Evolutionary conservation across 2,329 filamentous ascomycete species (phyloP), one percentile per base, ranked within the genome.

Genomic region (Fusarium sp.): DNA sequence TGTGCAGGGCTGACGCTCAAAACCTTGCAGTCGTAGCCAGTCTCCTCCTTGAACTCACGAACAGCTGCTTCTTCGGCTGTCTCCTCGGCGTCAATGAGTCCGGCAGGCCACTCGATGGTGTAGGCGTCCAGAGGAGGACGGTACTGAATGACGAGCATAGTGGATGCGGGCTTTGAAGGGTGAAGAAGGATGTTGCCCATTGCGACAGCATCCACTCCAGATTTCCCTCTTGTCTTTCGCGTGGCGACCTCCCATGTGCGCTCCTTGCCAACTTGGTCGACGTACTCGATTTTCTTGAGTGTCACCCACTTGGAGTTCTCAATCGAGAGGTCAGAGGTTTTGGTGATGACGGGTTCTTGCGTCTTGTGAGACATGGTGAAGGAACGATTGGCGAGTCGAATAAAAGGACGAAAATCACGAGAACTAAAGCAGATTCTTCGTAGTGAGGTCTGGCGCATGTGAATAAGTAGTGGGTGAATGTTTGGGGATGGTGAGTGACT

Each of bases 171-270:
- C n/a, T 67, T 72, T 7, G 72, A 75, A 0, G 72, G 72, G 8
- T 75, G 72, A 2, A 75, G 58, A 4, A 75, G 65, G 2, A 75
- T 60, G 10, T 74, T 74, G 34, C 72, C 72, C 72, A 75, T 75
- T 1, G 72, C 72, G n/a, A 75, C 72, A 10, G 72, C 72, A 15
- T 75, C 72, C 1, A 75, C 72, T 0, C 72, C 72, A 0, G 69
- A 49, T 24, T 72, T 74, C 0, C 72, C 72, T 45, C 72, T 63
- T 4, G 72, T 75, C 59, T 75, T 75, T 51, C 72, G 69, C 2
- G 71, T 72, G 20, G 72, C 72, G 10, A 74, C 72, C 53, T 75
- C 72, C 72, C 72, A 75, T 10, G 72, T 75, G 18, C 72, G 72
- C 8, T 68, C 39, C 24, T 69, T 71, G 42, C 72, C 72, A 26